phyloP scores from a whole-genome alignment of 2,329 filamentous ascomycete genomes.

The Aspergillus glaucus region DNA sequence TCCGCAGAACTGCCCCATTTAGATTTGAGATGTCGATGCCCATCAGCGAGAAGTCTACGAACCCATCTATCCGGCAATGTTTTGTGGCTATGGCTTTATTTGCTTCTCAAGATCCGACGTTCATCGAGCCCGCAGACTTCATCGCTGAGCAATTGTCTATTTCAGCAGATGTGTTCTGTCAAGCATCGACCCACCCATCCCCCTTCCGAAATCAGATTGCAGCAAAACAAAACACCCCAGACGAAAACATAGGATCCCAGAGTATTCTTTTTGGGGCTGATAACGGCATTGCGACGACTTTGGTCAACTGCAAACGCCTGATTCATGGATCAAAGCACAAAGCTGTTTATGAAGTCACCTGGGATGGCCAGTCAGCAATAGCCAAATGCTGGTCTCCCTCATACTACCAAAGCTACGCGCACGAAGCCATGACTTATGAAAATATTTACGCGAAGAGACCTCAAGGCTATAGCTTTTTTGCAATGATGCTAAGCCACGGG shows the following conservation, averaged over 20 bases:
- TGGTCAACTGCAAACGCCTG: neutral
- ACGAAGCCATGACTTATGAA: slow-evolving; percentile 5
- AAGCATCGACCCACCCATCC: too few relatives aligned
- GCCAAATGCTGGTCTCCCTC: slow-evolving; percentile 6
- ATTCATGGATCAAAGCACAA: neutral
- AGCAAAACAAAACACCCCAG: too few relatives aligned
- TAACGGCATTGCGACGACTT: too few relatives aligned
- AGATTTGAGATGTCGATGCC: neutral
- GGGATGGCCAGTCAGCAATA: neutral
- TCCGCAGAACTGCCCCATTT: neutral
- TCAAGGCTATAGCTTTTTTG: slow-evolving; percentile 4
- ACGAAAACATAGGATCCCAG: too few relatives aligned
- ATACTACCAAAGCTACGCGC: neutral
- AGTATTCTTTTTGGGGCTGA: too few relatives aligned
- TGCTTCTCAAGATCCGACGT: neutral
- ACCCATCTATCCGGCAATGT: neutral
- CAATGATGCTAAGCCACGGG: slow-evolving; percentile 1
- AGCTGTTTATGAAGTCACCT: neutral
- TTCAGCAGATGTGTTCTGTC: too few relatives aligned
- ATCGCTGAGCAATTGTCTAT: too few relatives aligned
- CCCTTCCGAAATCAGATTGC: too few relatives aligned
- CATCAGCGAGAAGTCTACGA: neutral
- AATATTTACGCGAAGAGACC: slow-evolving; percentile 1
- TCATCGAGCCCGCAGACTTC: neutral
- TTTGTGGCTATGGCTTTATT: neutral